A percentile compares a stretch with the other conserved stretches of the same genome.
Evolutionary conservation across 202 grass and related monocot species (phyloP).

Genomic region (Alloteropsis angusta): DNA sequence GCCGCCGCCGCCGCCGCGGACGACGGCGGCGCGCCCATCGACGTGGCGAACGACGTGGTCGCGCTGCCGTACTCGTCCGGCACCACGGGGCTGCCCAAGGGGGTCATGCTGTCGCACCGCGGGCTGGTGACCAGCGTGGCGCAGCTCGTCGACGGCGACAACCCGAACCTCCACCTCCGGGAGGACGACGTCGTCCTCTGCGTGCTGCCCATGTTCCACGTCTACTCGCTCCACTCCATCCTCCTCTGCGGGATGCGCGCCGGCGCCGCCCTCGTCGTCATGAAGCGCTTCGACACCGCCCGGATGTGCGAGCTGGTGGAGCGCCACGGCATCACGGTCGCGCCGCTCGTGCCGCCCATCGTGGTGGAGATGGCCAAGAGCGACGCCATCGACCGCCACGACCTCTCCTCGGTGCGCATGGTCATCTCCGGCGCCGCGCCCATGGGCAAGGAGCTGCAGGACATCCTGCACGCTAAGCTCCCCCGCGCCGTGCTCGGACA

Average conservation of each 20-base stretch:
- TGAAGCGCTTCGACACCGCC: conserved; percentile 39
- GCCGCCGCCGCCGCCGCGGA: background rate
- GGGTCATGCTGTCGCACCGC: conserved; percentile 51
- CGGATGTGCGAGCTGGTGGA: conserved; percentile 43
- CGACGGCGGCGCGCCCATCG: background rate
- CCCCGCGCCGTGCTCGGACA: conserved; percentile 10
- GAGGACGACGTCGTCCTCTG: conserved; percentile 50
- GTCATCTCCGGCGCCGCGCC: conserved; percentile 57
- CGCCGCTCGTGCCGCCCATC: conserved; percentile 48
- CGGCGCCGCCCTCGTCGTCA: conserved; percentile 37
- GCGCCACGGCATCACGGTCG: conserved; percentile 31
- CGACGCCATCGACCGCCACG: conserved; percentile 34
- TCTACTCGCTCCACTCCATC: conserved; percentile 57
- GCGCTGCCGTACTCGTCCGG: conserved; percentile 46
- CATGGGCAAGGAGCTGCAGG: conserved; percentile 59
- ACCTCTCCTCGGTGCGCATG: conserved; percentile 47
- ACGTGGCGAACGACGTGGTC: conserved; percentile 30
- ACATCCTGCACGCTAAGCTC: conserved; percentile 44
- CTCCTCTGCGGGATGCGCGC: conserved; percentile 53
- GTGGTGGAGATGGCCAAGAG: conserved; percentile 53
- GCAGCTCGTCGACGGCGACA: conserved; percentile 49
- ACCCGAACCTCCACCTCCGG: conserved; percentile 44
- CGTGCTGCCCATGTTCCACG: conserved; percentile 56
- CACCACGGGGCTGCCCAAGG: conserved; percentile 58
- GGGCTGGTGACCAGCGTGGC: conserved; percentile 50